Conservation (phyloP, 2,329 filamentous ascomycete genomes). For the Xylaria sp. region DNA sequence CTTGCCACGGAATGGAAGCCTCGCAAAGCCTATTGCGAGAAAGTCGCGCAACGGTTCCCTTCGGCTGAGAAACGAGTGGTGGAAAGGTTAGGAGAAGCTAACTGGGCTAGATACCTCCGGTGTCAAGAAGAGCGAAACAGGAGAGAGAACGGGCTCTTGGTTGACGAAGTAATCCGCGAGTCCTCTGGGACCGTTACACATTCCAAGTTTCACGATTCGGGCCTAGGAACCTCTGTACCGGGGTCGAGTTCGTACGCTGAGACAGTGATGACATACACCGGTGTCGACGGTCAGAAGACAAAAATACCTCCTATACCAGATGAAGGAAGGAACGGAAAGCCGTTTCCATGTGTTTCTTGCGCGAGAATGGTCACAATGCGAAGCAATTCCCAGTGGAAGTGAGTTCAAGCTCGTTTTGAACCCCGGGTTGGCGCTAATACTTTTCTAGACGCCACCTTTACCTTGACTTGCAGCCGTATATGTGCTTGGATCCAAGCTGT, state of each 20-base stretch:
- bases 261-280: constrained; percentile 3
- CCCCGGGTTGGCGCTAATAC: background rate
- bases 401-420: background rate
- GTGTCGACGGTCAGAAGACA: background rate
- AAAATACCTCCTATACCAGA: constrained; percentile 3
- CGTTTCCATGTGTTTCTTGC: constrained; percentile 8
- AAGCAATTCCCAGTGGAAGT: constrained; percentile 7
- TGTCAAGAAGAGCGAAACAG: background rate
- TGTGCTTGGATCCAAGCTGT: constrained; percentile 4
- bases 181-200: background rate
- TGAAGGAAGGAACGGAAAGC: background rate
- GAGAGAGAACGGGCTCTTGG: background rate
- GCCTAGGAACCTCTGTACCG: background rate
- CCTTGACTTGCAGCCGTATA: constrained; percentile 8
- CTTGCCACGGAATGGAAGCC: background rate
- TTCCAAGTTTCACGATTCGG: background rate
- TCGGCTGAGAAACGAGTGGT: background rate
- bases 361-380: background rate
- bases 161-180: background rate
- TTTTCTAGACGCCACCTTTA: constrained; percentile 4
- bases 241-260: background rate
- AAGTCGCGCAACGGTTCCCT: background rate
- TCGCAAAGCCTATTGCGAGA: background rate
- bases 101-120: background rate
- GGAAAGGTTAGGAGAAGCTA: background rate